Percentiles rank a stretch among this genome's conserved stretches.
phyloP scores from a whole-genome alignment of 352 stramenopile species.

The Phytophthora gonapodyides region DNA sequence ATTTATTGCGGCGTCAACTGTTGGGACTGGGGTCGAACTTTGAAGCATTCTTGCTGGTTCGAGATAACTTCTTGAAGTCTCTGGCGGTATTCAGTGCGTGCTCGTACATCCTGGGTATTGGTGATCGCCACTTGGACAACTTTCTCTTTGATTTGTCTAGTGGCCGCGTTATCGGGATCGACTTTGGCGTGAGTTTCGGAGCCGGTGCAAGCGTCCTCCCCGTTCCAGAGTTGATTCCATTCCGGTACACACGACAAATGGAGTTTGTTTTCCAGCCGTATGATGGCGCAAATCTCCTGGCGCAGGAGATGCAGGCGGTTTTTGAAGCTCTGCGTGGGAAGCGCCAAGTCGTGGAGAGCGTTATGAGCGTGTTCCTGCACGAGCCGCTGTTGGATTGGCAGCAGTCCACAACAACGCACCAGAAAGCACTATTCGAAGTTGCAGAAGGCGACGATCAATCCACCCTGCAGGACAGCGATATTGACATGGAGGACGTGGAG shows the following conservation, averaged over 20 bases:
- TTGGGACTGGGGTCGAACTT: constrained; percentile 68
- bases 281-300: constrained; percentile 61
- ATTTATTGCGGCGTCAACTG: constrained; percentile 81
- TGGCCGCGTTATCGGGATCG: constrained; percentile 88
- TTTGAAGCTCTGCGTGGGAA: constrained; percentile 85
- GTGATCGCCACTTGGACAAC: constrained; percentile 92
- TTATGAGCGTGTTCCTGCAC: constrained; percentile 93
- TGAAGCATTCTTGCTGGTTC: constrained; percentile 84
- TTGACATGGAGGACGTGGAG: constrained; percentile 38
- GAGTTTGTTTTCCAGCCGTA: constrained; percentile 74
- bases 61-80: constrained; percentile 83
- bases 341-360: constrained; percentile 83
- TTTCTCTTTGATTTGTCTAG: constrained; percentile 83
- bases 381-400: constrained; percentile 93
- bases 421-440: constrained; percentile 58
- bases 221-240: constrained; percentile 91
- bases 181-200: constrained; percentile 93
- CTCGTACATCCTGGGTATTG: constrained; percentile 91
- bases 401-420: constrained; percentile 64
- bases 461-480: constrained; percentile 40
- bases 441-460: constrained; percentile 17
- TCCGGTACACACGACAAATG: constrained; percentile 87
- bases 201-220: constrained; percentile 79
- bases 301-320: constrained; percentile 85
- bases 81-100: constrained; percentile 87